Base-by-base conservation (phyloP, 2,329 filamentous ascomycete genomes). In the Blastomyces emzantsi region DNA sequence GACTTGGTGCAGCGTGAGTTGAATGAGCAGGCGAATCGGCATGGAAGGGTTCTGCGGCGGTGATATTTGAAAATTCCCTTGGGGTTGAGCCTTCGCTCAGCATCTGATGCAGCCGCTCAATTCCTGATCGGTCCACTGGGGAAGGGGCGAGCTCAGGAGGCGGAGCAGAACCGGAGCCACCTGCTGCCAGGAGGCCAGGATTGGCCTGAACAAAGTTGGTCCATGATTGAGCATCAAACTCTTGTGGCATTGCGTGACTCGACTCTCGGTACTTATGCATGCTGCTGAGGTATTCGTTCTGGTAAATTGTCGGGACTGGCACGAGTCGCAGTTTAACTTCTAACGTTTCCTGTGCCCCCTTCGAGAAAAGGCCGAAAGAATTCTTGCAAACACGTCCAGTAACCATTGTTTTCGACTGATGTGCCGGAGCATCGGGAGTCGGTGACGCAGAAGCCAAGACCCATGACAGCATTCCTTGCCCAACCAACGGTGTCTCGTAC, bases 401-500 rank as follows among this genome's bases (percentile, higher is more conserved):
- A 67, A 99, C 88, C 71, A 78, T 77, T 43, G 85, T 82, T 72
- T 88, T 86, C 15, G 85, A 86, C 69, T 87, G 82, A 63, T 85
- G 81, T 60, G 81, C 81, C 33, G 81, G 79, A 22, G 79, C 80
- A 64, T 82, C 79, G 9, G 83, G 81, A 17, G 80, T 81, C 62
- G 82, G 72, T 73, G 85, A 84, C 62, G 83, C 76, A n/a, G 81
- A 81, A 60, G 84, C 83, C 56, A 97, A 81, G 28, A 88, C 86
- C 84, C 89, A 89, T 47, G 94, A 97, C 25, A 99, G 81, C 87
- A 97, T 90, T 62, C 95, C 94, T 76, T 99, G 93, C 28, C 94
- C 94, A 30, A 97, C 93, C 63, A 97, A 82, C 62, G 95, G 94
- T 22, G 88, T 90, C 72, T 97, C 92, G 67, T 90, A 90, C 77